phyloP scores from a whole-genome alignment of 2,329 filamentous ascomycete species.

The Nothopassalora personata region DNA sequence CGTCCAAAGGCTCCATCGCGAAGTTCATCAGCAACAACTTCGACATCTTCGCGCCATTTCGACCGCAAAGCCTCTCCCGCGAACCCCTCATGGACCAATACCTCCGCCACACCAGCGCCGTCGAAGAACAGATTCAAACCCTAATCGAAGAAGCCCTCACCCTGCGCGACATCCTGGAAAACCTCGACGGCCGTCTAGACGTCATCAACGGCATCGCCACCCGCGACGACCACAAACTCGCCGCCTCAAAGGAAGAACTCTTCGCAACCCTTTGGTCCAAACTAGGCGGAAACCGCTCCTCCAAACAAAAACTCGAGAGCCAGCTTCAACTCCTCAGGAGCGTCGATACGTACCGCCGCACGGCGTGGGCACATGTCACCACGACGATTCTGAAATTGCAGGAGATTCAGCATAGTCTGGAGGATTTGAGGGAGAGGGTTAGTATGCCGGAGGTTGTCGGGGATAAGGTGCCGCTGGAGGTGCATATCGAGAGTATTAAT shows the following conservation, averaged over 20 bases:
- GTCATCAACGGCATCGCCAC: constrained; percentile 65
- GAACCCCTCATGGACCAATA: constrained; percentile 66
- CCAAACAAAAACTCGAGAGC: constrained; percentile 55
- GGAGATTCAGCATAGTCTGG: constrained; percentile 64
- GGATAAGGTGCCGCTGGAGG: constrained; percentile 57
- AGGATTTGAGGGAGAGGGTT: constrained; percentile 66
- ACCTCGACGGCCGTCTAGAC: constrained; percentile 64
- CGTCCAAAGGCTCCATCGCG: constrained; percentile 36
- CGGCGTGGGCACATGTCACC: constrained; percentile 63
- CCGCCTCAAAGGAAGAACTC: constrained; percentile 58
- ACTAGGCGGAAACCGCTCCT: constrained; percentile 62
- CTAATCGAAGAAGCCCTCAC: constrained; percentile 67
- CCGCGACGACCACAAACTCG: constrained; percentile 56
- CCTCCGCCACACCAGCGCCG: constrained; percentile 62
- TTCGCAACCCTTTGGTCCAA: constrained; percentile 68
- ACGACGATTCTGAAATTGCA: constrained; percentile 67
- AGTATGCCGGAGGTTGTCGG: constrained; percentile 59
- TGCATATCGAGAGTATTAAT: constrained; percentile 72
- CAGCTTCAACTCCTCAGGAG: constrained; percentile 61
- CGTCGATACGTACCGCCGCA: constrained; percentile 61
- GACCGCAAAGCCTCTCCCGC: constrained; percentile 54
- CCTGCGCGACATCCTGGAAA: constrained; percentile 59
- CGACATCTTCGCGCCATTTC: constrained; percentile 56
- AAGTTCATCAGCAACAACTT: constrained; percentile 40
- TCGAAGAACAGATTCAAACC: constrained; percentile 62